phyloP scores from a whole-genome alignment of 306 rosid species.

The Begonia masoniana region DNA sequence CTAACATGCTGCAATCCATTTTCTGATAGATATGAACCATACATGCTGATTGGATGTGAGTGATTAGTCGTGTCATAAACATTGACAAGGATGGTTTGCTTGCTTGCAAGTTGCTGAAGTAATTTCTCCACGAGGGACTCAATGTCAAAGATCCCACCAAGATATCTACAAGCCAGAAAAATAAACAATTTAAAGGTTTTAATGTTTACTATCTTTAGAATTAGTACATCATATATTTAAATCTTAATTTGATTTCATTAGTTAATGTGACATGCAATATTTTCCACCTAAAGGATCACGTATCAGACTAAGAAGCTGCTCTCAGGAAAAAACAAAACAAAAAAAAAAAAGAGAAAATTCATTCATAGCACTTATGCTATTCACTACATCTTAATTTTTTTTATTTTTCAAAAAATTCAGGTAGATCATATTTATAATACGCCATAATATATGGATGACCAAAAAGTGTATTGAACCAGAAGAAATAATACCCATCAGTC shows the following conservation, averaged over 20 bases:
- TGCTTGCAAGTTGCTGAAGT: slow-evolving; percentile 96
- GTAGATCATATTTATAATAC: too few species aligned
- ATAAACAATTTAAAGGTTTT: not conserved
- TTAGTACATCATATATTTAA: too few species aligned
- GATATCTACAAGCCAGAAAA: slow-evolving; percentile 51
- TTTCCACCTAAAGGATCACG: too few species aligned
- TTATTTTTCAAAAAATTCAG: too few species aligned
- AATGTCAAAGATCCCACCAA: slow-evolving; percentile 88
- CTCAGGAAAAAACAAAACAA: too few species aligned
- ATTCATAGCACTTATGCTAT: too few species aligned
- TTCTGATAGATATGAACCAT: slow-evolving; percentile 61
- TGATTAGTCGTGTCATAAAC: slow-evolving; percentile 84
- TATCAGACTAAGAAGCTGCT: too few species aligned
- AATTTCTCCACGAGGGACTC: slow-evolving; percentile 94
- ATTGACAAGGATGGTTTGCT: slow-evolving; percentile 79
- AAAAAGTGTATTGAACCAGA: not conserved
- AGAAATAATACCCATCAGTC: slow-evolving; percentile 68
- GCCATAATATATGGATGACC: not conserved
- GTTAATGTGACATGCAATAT: too few species aligned
- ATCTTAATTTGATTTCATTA: too few species aligned
- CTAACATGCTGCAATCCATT: slow-evolving; percentile 53
- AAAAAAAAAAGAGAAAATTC: too few species aligned
- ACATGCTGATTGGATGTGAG: slow-evolving; percentile 80
- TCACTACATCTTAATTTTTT: too few species aligned
- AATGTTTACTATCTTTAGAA: not conserved